Conservation (phyloP, 495 filamentous ascomycete species). For the Annulohypoxylon moriforme region DNA sequence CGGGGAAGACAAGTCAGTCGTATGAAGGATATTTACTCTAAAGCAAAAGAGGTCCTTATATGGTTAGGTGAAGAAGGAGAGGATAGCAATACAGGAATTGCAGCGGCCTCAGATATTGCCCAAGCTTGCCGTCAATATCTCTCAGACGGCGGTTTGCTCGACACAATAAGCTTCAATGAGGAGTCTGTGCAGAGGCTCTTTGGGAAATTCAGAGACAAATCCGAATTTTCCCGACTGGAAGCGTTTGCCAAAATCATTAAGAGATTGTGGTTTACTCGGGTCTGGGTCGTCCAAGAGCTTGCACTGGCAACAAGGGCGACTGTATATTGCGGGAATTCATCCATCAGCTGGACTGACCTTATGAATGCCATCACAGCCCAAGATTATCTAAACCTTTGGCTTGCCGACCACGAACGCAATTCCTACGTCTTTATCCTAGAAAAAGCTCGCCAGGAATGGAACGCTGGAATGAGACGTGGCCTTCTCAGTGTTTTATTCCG, state of each 20-base stretch:
- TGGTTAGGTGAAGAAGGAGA: slow-evolving; percentile 42
- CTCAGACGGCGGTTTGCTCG: slow-evolving; percentile 15
- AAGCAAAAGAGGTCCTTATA: slow-evolving; percentile 27
- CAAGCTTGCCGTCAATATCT: slow-evolving; percentile 22
- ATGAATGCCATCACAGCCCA: slow-evolving; percentile 37
- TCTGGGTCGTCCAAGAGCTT: slow-evolving; percentile 44
- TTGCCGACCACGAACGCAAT: slow-evolving; percentile 39
- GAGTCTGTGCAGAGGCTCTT: slow-evolving; percentile 16
- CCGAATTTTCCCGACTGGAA: slow-evolving; percentile 32
- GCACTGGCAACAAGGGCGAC: slow-evolving; percentile 32
- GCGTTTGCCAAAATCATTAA: slow-evolving; percentile 33
- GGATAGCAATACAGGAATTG: slow-evolving; percentile 28
- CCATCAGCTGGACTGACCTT: slow-evolving; percentile 34
- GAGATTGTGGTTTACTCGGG: slow-evolving; percentile 41
- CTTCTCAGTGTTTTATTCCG: slow-evolving; percentile 39
- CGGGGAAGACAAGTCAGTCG: slow-evolving; percentile 36
- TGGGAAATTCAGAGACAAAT: slow-evolving; percentile 26
- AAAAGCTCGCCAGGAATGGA: slow-evolving; percentile 35
- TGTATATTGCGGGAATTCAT: slow-evolving; percentile 30
- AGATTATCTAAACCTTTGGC: slow-evolving; percentile 33
- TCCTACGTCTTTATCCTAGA: slow-evolving; percentile 36
- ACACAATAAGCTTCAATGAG: slow-evolving; percentile 26
- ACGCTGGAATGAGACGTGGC: slow-evolving; percentile 10
- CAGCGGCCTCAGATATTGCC: slow-evolving; percentile 28
- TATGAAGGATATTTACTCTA: slow-evolving; percentile 42